Evolutionary conservation across 495 filamentous ascomycete genomes (phyloP), one percentile per base, ranked within the genome.

Genomic region (Oleoguttula mirabilis): DNA sequence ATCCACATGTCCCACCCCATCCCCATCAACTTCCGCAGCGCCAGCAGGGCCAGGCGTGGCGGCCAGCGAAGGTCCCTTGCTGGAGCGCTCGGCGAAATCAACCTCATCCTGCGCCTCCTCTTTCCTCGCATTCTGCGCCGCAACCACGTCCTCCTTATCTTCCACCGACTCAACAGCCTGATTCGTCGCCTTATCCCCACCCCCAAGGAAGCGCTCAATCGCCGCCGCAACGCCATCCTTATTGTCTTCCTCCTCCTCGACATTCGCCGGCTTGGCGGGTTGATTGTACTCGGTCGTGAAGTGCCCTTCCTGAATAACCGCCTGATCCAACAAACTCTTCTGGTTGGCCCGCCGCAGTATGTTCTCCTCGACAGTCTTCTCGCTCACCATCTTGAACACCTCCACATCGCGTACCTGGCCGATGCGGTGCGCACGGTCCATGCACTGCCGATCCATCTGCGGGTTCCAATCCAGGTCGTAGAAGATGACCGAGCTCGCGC

Each of bases 401-500:
- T 96, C 88, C 28, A 99, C 92, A 56, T 99, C 92, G 21, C 92
- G 78, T 0, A 92, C 96, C 61, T 99, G 92, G 2, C 92, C 92
- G 54, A 99, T 99, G 39, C 92, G 87, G 60, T 99, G 92, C 50
- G 84, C 88, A 49, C 92, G 80, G 57, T 99, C 92, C 63, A 96
- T 92, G 58, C 92, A 99, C 60, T 99, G 92, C 56, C 94, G 94
- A 62, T 99, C 92, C 92, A 99, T 99, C 10, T 92, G 92, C 0
- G 92, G 92, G 52, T 99, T 99, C 92, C 92, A 99, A 63, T 99
- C 92, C 32, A 94, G 75, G 59, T 99, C 92, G 63, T 99, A 99
- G 65, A 99, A 99, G 55, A 99, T 96, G 55, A 99, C 92, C 0
- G 90, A 93, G 60, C 95, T 90, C 19, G 92, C 92, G 23, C 90